These are phyloP conservation scores for Volvox carteri DNA, from an alignment of 163 green algal species.

Conservation along the genomic window DNA sequence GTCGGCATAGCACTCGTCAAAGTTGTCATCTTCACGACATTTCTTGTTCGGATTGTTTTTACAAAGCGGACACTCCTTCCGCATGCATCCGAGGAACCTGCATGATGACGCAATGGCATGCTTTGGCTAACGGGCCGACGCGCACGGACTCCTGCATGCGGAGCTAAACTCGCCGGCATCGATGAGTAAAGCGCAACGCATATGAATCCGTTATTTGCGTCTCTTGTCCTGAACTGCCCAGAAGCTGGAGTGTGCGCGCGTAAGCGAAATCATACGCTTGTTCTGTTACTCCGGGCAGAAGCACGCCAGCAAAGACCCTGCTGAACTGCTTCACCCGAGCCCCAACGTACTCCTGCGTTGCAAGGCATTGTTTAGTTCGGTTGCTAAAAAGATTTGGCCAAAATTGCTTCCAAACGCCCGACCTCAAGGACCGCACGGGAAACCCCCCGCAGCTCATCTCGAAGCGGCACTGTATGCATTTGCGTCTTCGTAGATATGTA, in stretches of 20 bases:
- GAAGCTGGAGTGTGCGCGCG: conserved; percentile 50
- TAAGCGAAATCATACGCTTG: conserved; percentile 57
- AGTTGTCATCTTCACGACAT: conserved; percentile 73
- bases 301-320: conserved; percentile 52
- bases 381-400: not conserved
- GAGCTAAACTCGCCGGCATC: conserved; percentile 63
- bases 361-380: not conserved
- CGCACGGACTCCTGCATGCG: not conserved
- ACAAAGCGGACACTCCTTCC: conserved; percentile 76
- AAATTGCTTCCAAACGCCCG: not conserved
- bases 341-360: conserved; percentile 65
- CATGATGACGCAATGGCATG: not conserved
- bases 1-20: conserved; percentile 75
- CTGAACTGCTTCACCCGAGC: conserved; percentile 62
- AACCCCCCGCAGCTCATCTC: not conserved
- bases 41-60: conserved; percentile 85
- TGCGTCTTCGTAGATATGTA: not conserved
- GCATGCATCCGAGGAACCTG: conserved; percentile 61
- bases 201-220: conserved; percentile 21
- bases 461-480: conserved; percentile 32
- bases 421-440: conserved; percentile 5
- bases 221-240: conserved; percentile 36
- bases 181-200: conserved; percentile 68
- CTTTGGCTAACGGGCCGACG: not conserved
- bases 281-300: conserved; percentile 53